phyloP scores from a whole-genome alignment of 768 basidiomycete species.

The Cantharellus anzutake region DNA sequence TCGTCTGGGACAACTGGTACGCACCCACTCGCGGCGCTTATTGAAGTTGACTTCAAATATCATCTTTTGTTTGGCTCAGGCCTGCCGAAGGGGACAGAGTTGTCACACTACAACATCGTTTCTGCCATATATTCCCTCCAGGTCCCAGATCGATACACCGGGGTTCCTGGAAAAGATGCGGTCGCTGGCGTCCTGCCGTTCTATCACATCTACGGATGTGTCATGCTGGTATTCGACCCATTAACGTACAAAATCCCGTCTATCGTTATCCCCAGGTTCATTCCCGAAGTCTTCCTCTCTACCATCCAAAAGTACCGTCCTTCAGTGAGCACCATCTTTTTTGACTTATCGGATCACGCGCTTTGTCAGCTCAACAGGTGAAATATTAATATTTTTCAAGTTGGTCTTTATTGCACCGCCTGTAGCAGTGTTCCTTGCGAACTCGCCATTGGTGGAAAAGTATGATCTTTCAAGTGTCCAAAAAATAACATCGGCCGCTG shows the following conservation, averaged over 20 bases:
- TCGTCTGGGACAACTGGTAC: conserved; percentile 12
- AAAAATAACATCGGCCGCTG: conserved; percentile 20
- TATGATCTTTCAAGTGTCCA: conserved; percentile 19
- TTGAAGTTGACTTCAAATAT: neutral
- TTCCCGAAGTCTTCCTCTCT: conserved; percentile 15
- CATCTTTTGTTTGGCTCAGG: neutral
- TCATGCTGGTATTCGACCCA: neutral
- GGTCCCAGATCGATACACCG: conserved; percentile 2
- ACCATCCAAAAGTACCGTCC: conserved; percentile 19
- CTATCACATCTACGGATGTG: neutral
- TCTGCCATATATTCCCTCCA: neutral
- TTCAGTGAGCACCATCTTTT: conserved; percentile 9
- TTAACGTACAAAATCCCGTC: conserved; percentile 5
- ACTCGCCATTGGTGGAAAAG: conserved; percentile 17
- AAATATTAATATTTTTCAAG: neutral
- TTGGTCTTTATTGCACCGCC: conserved; percentile 18
- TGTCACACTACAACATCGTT: neutral
- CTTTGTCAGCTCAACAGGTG: neutral
- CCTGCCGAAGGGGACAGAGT: neutral
- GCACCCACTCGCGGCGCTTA: neutral
- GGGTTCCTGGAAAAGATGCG: neutral
- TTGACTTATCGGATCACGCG: neutral
- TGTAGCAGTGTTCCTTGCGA: conserved; percentile 19
- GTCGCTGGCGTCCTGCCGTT: neutral
- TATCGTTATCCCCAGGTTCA: conserved; percentile 18